Base-by-base conservation (phyloP, 768 basidiomycete species). In the Hysterangium stoloniferum region DNA sequence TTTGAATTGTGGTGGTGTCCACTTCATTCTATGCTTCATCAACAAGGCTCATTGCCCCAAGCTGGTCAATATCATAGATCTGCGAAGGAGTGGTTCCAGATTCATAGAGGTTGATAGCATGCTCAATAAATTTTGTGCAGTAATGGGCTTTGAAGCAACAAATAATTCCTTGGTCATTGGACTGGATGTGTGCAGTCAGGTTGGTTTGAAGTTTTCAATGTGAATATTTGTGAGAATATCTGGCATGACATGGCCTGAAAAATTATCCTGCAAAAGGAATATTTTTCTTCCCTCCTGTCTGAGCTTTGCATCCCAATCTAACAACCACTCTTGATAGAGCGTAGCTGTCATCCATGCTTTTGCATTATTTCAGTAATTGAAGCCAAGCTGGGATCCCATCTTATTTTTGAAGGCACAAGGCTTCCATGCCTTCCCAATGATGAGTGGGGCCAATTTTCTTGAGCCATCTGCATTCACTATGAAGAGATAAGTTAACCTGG, bases 41-140 rank as follows among this genome's bases (percentile, higher is more conserved):
- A 2, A 65, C 65, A 0, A 71, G 35, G 0, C 58, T 54, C 70
- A 71, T 72, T 13, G 61, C 69, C 28, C 69, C 45, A 1, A 73
- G 63, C 52, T n/a, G n/a, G n/a, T n/a, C n/a, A n/a, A n/a, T n/a
- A n/a, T n/a, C n/a, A n/a, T n/a, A n/a, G n/a, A n/a, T n/a, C n/a
- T n/a, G n/a, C n/a, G n/a, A n/a, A n/a, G n/a, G n/a, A n/a, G n/a
- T n/a, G n/a, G n/a, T n/a, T 4, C 40, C 40, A 2, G 2, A 4
- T 22, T 41, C 19, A 41, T 41, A 41, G 13, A 12, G 40, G 28
- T 41, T 17, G 3, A 41, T 12, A 6, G 15, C 40, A 12, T 12
- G 40, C 15, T 17, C 3, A 4, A 41, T 11, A 12, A 41, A 41
- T 12, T 17, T 3, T 41, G 40, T 41, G 17, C 19, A 25, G 28